Evolutionary conservation across 768 basidiomycete genomes (phyloP).

Genomic region (Trametes villosa): DNA sequence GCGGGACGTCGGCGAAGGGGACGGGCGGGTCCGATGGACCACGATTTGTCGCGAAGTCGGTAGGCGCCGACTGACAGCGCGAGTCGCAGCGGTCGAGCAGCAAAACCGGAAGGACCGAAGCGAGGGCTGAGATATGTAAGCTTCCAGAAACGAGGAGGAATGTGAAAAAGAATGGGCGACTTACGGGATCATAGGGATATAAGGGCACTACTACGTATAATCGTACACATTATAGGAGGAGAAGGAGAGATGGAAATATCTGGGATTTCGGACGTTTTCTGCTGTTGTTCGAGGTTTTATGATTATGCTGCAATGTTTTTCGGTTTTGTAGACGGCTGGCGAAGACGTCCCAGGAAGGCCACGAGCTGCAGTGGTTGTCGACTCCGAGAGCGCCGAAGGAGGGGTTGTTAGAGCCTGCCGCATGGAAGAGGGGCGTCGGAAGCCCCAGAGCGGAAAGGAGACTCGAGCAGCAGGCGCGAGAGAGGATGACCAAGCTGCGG

Average conservation of each 20-base stretch:
- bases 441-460: neutral
- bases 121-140: neutral
- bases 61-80: neutral
- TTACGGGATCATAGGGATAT: no score
- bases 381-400: neutral
- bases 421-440: neutral
- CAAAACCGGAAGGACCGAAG: neutral
- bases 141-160: neutral
- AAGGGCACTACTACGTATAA: no score
- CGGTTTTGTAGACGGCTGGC: neutral
- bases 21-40: neutral
- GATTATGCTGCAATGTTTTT: no score
- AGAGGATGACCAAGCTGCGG: neutral
- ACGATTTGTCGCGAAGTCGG: neutral
- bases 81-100: neutral
- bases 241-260: no score
- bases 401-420: neutral
- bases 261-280: no score
- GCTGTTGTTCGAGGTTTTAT: no score
- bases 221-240: no score
- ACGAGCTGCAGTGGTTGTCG: no score
- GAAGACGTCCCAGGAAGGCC: neutral
- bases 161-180: neutral
- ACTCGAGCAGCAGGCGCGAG: neutral
- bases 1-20: neutral